Conservation (phyloP, 257 asterid species). For the Solanum ahanhuiri region DNA sequence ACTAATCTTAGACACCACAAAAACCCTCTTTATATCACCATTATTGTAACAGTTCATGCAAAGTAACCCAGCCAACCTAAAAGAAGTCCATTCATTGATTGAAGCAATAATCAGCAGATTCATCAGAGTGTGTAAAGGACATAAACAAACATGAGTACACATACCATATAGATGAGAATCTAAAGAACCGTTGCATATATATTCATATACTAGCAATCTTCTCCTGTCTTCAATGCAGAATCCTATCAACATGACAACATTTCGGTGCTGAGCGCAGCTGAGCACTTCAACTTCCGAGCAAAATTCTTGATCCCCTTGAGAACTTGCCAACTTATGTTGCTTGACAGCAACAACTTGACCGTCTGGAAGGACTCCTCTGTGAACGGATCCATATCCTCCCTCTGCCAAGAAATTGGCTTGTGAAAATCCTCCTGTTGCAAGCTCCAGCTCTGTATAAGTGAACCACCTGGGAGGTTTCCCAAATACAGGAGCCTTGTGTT, state of each 20-base stretch:
- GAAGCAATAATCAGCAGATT: neutral
- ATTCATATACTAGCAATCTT: conserved; percentile 79
- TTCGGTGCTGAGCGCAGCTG: conserved; percentile 97
- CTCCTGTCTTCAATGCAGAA: conserved; percentile 84
- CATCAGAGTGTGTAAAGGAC: neutral
- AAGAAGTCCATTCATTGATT: neutral
- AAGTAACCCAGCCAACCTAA: neutral
- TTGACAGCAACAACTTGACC: conserved; percentile 90
- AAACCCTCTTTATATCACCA: neutral
- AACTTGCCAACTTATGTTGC: conserved; percentile 93
- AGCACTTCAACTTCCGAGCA: conserved; percentile 96
- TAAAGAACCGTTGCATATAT: conserved; percentile 87
- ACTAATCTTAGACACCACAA: neutral
- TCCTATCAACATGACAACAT: conserved; percentile 91
- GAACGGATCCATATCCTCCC: conserved; percentile 95
- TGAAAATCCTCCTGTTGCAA: conserved; percentile 84
- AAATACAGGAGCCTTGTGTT: conserved; percentile 79
- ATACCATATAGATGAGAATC: conserved; percentile 88
- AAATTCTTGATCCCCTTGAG: conserved; percentile 96
- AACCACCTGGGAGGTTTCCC: conserved; percentile 98
- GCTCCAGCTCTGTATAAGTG: conserved; percentile 70
- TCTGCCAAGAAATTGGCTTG: conserved; percentile 80
- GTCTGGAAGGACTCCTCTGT: conserved; percentile 76
- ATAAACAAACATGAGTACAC: neutral
- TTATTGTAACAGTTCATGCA: neutral